phyloP scores from a whole-genome alignment of 1,284 basidiomycete genomes.

The Cystobasidiaceae sp. region DNA sequence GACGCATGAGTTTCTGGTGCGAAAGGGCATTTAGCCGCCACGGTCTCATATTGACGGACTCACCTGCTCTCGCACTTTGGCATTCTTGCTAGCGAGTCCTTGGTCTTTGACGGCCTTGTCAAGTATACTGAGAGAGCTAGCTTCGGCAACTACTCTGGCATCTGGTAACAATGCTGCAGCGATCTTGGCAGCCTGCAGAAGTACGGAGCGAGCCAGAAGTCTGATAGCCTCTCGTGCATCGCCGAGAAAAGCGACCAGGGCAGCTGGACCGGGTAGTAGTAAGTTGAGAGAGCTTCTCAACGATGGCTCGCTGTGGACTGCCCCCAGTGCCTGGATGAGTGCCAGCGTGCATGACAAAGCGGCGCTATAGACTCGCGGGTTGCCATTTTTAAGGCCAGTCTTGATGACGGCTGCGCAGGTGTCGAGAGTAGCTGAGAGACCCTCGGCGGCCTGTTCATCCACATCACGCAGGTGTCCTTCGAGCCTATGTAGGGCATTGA shows the following conservation, averaged over 20 bases:
- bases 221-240: slow-evolving; percentile 70
- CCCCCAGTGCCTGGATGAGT: slow-evolving; percentile 32
- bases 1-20: not conserved
- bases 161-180: slow-evolving; percentile 53
- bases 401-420: slow-evolving; percentile 10
- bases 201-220: slow-evolving; percentile 18
- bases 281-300: slow-evolving; percentile 48
- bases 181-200: slow-evolving; percentile 57
- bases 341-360: slow-evolving; percentile 43
- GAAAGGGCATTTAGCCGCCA: not conserved
- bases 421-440: not conserved
- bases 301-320: slow-evolving; percentile 57
- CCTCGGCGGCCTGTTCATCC: not conserved
- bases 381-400: slow-evolving; percentile 18
- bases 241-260: slow-evolving; percentile 53
- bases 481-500: slow-evolving; percentile 5
- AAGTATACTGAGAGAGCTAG: slow-evolving; percentile 68
- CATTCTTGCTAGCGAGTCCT: slow-evolving; percentile 62
- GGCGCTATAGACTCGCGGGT: slow-evolving; percentile 55
- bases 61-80: slow-evolving; percentile 66
- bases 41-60: slow-evolving; percentile 40
- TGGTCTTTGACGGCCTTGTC: slow-evolving; percentile 70
- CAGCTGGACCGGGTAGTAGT: slow-evolving; percentile 49
- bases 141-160: slow-evolving; percentile 59
- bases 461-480: not conserved